Evolutionary conservation across 1,139 yeast genomes (phyloP).

Genomic region (Kurtzmaniella quercitrusa): DNA sequence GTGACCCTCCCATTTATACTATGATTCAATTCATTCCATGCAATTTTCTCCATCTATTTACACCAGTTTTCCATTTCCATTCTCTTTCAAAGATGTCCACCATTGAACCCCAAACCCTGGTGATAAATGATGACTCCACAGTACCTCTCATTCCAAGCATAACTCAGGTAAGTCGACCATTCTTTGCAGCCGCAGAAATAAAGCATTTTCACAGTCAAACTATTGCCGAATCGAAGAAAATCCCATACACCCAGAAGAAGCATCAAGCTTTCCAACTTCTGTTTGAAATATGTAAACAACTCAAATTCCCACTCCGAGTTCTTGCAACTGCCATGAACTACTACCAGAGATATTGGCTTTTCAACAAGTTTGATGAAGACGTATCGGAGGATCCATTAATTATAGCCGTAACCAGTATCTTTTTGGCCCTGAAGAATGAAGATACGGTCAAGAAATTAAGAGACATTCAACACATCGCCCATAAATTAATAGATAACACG

Average conservation of each 20-base stretch:
- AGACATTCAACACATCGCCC: constrained; percentile 50
- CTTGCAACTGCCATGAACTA: constrained; percentile 66
- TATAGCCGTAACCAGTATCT: constrained; percentile 69
- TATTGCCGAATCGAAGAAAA: constrained; percentile 45
- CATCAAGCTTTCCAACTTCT: constrained; percentile 52
- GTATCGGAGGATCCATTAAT: constrained; percentile 38
- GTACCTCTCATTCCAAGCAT: constrained; percentile 15
- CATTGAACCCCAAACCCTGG: not conserved
- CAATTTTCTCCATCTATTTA: not conserved
- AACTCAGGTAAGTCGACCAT: constrained; percentile 61
- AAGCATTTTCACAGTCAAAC: constrained; percentile 48
- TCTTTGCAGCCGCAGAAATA: constrained; percentile 54
- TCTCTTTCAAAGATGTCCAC: not conserved
- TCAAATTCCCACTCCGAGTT: constrained; percentile 65
- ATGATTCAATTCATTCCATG: not conserved
- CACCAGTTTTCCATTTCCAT: not conserved
- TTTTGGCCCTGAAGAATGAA: constrained; percentile 78
- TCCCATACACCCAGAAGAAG: constrained; percentile 47
- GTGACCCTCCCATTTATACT: not conserved
- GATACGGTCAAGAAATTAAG: constrained; percentile 81
- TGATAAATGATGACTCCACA: not conserved
- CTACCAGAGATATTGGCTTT: constrained; percentile 67
- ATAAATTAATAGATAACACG: constrained; percentile 33
- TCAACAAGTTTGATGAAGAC: constrained; percentile 50
- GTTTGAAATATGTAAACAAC: constrained; percentile 46